Evolutionary conservation across 2,329 filamentous ascomycete species (phyloP).

Genomic region (Trichoderma brevicompactum): DNA sequence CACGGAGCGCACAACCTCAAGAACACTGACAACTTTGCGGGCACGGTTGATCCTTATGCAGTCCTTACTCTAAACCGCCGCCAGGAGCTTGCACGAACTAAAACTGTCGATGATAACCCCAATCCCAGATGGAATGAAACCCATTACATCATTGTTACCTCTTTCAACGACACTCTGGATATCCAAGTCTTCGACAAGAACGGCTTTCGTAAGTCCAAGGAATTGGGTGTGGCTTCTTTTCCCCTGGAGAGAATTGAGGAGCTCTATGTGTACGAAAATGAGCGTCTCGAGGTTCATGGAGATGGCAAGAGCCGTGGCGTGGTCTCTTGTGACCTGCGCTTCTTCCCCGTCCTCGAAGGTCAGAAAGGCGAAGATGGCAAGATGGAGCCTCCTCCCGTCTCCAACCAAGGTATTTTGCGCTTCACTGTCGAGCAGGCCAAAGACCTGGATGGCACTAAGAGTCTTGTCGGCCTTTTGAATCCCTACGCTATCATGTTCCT

Average conservation of each 20-base stretch:
- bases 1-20: slow-evolving; percentile 91
- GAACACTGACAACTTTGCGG: slow-evolving; percentile 92
- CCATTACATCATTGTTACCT: slow-evolving; percentile 91
- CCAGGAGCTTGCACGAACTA: slow-evolving; percentile 81
- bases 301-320: slow-evolving; percentile 84
- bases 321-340: slow-evolving; percentile 81
- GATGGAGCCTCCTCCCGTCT: slow-evolving; percentile 79
- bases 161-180: slow-evolving; percentile 84
- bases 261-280: slow-evolving; percentile 77
- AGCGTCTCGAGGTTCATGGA: slow-evolving; percentile 80
- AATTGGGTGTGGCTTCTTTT: slow-evolving; percentile 86
- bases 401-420: slow-evolving; percentile 89
- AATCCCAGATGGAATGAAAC: slow-evolving; percentile 97
- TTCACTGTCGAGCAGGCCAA: slow-evolving; percentile 97
- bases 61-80: slow-evolving; percentile 84
- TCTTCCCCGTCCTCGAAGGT: slow-evolving; percentile 88
- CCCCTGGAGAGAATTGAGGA: slow-evolving; percentile 80
- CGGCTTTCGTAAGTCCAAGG: slow-evolving; percentile 94
- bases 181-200: slow-evolving; percentile 91
- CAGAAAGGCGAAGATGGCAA: slow-evolving; percentile 75
- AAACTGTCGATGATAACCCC: slow-evolving; percentile 80
- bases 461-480: slow-evolving; percentile 85
- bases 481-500: slow-evolving; percentile 87
- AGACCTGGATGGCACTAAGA: slow-evolving; percentile 91
- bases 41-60: slow-evolving; percentile 88